These are phyloP conservation scores for Atkinsonella hypoxylon DNA, from an alignment of 2,329 filamentous ascomycete genomes.

Conservation along the genomic window DNA sequence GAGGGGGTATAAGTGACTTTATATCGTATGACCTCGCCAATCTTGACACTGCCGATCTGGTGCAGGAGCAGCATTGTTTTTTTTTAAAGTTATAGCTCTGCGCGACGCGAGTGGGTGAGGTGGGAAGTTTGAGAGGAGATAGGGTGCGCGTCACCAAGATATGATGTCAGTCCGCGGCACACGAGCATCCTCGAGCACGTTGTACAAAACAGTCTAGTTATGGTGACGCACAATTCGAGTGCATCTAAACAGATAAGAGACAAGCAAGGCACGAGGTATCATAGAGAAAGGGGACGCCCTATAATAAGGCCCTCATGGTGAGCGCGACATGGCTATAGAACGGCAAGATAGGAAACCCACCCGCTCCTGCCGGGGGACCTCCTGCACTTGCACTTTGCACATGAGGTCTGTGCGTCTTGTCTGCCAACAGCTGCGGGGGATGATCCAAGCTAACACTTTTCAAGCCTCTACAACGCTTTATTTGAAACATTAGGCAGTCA, in stretches of 20 bases:
- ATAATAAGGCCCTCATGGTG: too few species aligned
- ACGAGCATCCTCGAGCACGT: background rate
- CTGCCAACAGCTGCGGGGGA: too few species aligned
- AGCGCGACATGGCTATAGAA: too few species aligned
- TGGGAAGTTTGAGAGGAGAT: background rate
- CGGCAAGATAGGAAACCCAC: too few species aligned
- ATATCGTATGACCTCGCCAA: constrained; percentile 86
- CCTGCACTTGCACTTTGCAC: too few species aligned
- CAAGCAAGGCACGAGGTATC: background rate
- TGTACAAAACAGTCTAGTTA: background rate
- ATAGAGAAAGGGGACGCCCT: too few species aligned
- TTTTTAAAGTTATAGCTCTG: background rate
- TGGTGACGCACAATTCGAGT: background rate
- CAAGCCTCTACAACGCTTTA: too few species aligned
- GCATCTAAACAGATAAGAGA: background rate
- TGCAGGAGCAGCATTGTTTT: constrained; percentile 78
- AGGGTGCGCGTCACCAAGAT: background rate
- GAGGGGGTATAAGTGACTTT: constrained; percentile 87
- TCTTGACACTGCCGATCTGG: constrained; percentile 82
- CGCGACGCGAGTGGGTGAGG: background rate
- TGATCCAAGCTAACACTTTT: too few species aligned
- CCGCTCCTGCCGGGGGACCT: too few species aligned
- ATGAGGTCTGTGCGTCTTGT: too few species aligned
- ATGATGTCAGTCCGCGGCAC: background rate
- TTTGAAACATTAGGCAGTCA: too few species aligned